These are phyloP conservation scores for Pontederia paniculata DNA, from an alignment of 176 grass and related monocot species.

Conservation along the genomic window DNA sequence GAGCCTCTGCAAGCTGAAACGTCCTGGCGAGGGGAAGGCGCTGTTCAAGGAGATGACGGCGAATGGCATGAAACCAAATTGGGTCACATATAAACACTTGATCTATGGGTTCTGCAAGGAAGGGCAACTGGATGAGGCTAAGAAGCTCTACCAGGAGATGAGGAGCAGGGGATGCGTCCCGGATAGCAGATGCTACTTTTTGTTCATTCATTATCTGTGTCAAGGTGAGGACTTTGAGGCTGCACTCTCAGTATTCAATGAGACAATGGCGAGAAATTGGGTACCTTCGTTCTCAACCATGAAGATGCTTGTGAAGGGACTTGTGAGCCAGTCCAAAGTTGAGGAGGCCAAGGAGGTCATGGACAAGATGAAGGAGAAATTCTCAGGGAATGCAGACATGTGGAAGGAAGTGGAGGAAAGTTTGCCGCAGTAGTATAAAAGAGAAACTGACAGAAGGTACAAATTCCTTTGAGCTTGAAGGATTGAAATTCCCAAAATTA, in stretches of 20 bases:
- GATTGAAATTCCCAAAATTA: too few relatives aligned
- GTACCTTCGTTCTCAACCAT: conserved; percentile 64
- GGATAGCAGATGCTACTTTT: conserved; percentile 36
- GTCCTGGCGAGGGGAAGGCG: conserved; percentile 38
- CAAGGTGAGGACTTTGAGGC: conserved; percentile 59
- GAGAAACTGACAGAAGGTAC: neutral
- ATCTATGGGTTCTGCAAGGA: conserved; percentile 54
- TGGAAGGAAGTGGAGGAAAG: conserved; percentile 88
- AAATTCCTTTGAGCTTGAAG: neutral
- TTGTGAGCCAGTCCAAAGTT: conserved; percentile 37
- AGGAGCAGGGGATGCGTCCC: conserved; percentile 26
- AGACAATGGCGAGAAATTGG: conserved; percentile 39
- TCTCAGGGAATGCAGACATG: conserved; percentile 32
- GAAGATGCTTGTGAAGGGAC: conserved; percentile 88
- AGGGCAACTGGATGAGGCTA: conserved; percentile 66
- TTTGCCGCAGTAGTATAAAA: conserved; percentile 34
- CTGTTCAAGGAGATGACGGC: conserved; percentile 46
- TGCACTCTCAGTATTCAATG: conserved; percentile 46
- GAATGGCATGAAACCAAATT: conserved; percentile 51
- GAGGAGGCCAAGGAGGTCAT: conserved; percentile 74
- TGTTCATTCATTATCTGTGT: conserved; percentile 43
- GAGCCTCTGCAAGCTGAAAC: conserved; percentile 71
- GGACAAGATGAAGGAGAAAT: conserved; percentile 82
- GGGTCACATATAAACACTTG: conserved; percentile 68
- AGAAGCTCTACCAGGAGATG: conserved; percentile 71